Evolutionary conservation across 805 yeast genomes (phyloP).

Genomic region (Wickerhamiella occidentalis): DNA sequence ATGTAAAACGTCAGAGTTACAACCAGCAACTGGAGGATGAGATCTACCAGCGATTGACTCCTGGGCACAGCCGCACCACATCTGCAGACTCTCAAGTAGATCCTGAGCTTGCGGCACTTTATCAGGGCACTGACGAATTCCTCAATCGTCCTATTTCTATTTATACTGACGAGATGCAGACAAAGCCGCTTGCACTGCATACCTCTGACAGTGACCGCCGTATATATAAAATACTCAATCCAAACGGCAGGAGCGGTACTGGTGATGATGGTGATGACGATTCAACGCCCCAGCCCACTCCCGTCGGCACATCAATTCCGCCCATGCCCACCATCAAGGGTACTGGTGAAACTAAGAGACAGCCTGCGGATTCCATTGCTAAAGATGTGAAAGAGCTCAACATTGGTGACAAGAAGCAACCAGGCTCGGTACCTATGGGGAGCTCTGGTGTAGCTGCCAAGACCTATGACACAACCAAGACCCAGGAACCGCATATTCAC

Average conservation of each 20-base stretch:
- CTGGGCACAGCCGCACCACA: slow-evolving; percentile 7
- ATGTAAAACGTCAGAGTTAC: slow-evolving; percentile 7
- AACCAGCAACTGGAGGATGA: slow-evolving; percentile 11
- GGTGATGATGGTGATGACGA: not conserved
- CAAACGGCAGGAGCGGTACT: slow-evolving; percentile 8
- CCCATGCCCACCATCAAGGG: not conserved
- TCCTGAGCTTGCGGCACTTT: slow-evolving; percentile 26
- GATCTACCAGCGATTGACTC: slow-evolving; percentile 3
- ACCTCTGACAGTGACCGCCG: slow-evolving; percentile 16
- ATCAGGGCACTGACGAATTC: slow-evolving; percentile 24
- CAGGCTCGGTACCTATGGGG: not conserved
- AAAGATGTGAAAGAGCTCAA: not conserved
- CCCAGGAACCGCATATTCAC: too few species aligned
- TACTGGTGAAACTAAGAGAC: not conserved
- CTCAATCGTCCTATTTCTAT: slow-evolving; percentile 24
- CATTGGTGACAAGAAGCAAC: not conserved
- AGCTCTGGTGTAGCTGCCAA: not conserved
- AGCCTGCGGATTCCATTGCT: not conserved
- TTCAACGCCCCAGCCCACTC: not conserved
- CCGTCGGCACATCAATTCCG: not conserved
- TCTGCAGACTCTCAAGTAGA: slow-evolving; percentile 17
- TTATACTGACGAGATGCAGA: slow-evolving; percentile 16
- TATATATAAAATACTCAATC: slow-evolving; percentile 22
- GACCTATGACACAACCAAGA: not conserved
- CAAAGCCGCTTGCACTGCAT: slow-evolving; percentile 14